Conservation (phyloP, 306 rosid genomes). For the Glycine tomentella region DNA sequence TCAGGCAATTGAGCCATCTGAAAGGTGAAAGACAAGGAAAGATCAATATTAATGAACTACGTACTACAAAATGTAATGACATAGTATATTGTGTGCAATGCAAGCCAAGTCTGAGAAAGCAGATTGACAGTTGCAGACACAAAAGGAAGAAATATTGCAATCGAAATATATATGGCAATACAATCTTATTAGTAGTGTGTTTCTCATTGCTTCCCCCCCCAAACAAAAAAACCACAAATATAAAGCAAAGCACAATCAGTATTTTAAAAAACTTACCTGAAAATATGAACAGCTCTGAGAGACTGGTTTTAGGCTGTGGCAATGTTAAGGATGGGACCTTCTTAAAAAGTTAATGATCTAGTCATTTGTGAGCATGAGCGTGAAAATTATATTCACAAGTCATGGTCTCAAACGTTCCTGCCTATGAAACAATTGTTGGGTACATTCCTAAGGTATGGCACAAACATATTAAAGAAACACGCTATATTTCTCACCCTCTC, state of each 20-base stretch:
- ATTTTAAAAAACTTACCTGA: background rate
- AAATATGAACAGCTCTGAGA: background rate
- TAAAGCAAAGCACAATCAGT: background rate
- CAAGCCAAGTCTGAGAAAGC: slow-evolving; percentile 13
- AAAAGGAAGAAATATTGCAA: slow-evolving; percentile 34
- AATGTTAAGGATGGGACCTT: background rate
- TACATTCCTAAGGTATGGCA: background rate
- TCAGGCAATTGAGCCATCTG: slow-evolving; percentile 98
- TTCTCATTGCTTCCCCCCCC: background rate
- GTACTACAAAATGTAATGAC: slow-evolving; percentile 8
- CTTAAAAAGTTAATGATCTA: background rate
- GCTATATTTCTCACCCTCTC: slow-evolving; percentile 12
- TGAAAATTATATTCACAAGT: background rate
- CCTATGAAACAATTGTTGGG: slow-evolving; percentile 4
- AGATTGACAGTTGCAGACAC: slow-evolving; percentile 30
- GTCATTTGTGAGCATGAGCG: background rate
- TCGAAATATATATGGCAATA: slow-evolving; percentile 1
- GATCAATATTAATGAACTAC: slow-evolving; percentile 42
- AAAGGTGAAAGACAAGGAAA: slow-evolving; percentile 53
- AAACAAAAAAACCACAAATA: background rate
- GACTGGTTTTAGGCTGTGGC: background rate
- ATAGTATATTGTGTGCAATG: slow-evolving; percentile 31
- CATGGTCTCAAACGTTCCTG: background rate
- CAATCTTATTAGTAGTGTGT: background rate
- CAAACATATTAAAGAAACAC: background rate